phyloP scores from a whole-genome alignment of 805 yeast genomes.

The Starmerella stigmatis region DNA sequence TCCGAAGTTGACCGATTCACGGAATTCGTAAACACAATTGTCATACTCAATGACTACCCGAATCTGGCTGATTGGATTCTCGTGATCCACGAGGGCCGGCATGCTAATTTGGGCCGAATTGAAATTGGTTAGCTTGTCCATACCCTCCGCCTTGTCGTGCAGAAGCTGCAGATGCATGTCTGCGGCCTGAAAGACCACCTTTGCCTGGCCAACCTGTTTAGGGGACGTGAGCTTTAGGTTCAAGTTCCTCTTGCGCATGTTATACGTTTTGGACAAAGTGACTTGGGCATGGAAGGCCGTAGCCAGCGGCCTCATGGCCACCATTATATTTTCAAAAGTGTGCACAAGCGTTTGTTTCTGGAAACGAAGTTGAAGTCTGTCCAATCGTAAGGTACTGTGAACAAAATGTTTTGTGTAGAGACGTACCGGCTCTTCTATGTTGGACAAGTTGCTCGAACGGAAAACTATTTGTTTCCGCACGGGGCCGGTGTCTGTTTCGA shows the following conservation, averaged over 20 bases:
- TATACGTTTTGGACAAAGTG: slow-evolving; percentile 16
- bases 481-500: slow-evolving; percentile 10
- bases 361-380: slow-evolving; percentile 25
- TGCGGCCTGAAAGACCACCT: slow-evolving; percentile 17
- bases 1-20: slow-evolving; percentile 39
- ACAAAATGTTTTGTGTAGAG: slow-evolving; percentile 26
- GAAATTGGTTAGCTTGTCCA: slow-evolving; percentile 12
- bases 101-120: slow-evolving; percentile 20
- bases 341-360: slow-evolving; percentile 28
- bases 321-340: slow-evolving; percentile 11
- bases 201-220: slow-evolving; percentile 6
- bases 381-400: slow-evolving; percentile 32
- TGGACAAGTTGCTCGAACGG: background rate
- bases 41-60: slow-evolving; percentile 25
- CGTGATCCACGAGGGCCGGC: slow-evolving; percentile 28
- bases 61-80: slow-evolving; percentile 22
- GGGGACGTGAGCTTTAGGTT: slow-evolving; percentile 16
- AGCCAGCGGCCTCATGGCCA: slow-evolving; percentile 24
- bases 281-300: slow-evolving; percentile 23
- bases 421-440: background rate
- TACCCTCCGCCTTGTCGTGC: slow-evolving; percentile 17
- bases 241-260: slow-evolving; percentile 20
- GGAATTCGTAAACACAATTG: slow-evolving; percentile 22
- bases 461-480: slow-evolving; percentile 5
- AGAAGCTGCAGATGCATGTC: slow-evolving; percentile 19